These are phyloP conservation scores for Vanrija sp. DNA, from an alignment of 1,284 basidiomycete species.

Conservation along the genomic window DNA sequence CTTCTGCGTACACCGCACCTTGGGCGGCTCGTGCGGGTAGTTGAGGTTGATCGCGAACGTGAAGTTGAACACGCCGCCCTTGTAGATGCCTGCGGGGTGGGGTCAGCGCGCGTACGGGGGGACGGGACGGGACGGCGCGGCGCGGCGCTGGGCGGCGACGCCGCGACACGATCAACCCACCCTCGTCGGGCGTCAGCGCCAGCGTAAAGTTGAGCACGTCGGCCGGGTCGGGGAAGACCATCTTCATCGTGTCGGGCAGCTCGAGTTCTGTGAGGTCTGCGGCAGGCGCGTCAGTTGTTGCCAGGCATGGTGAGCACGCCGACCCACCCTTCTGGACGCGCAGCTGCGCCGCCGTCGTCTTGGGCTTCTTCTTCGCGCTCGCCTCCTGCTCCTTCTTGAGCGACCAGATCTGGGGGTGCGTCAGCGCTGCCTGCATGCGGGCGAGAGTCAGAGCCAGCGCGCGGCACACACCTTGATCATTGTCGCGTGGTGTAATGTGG, in stretches of 20 bases:
- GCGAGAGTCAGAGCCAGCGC: not conserved
- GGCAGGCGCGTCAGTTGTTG: no score
- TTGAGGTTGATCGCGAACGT: conserved; percentile 94
- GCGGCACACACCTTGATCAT: conserved; percentile 54
- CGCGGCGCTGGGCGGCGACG: not conserved
- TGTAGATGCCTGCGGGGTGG: conserved; percentile 82
- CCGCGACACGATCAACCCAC: conserved; percentile 51
- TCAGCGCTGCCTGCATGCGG: not conserved
- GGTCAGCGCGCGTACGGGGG: not conserved
- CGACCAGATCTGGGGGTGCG: conserved; percentile 75
- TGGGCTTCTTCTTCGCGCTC: conserved; percentile 90
- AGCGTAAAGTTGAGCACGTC: conserved; percentile 96
- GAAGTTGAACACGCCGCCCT: conserved; percentile 88
- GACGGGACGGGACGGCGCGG: no score
- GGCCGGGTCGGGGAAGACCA: conserved; percentile 80
- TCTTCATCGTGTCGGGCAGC: conserved; percentile 92
- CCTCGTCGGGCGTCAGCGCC: conserved; percentile 94
- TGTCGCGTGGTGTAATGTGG: not conserved
- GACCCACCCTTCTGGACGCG: conserved; percentile 91
- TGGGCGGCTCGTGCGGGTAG: conserved; percentile 98
- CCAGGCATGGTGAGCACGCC: no score
- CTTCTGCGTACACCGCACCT: conserved; percentile 94
- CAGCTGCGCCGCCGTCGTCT: conserved; percentile 95
- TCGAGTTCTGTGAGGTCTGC: conserved; percentile 97
- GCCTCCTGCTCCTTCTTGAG: conserved; percentile 94